Base-by-base conservation (phyloP, 331 rosid genomes). In the Pyracantha coccinea region DNA sequence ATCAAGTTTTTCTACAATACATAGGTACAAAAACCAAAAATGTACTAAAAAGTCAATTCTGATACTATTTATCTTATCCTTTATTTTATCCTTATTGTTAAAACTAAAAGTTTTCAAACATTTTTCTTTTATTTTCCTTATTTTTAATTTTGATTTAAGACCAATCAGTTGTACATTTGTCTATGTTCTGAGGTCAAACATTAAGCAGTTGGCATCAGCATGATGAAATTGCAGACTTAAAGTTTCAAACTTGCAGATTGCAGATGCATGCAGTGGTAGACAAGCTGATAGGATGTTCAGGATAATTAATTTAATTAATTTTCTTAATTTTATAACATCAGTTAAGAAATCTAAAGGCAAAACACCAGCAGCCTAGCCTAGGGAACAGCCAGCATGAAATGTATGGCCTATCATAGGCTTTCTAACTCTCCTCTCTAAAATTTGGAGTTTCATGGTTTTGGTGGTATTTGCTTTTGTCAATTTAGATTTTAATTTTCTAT, bases 171-270 rank as follows among this genome's bases (percentile, higher is more conserved):
- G 45, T 20, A 31, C 35, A 29, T n/a, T 55, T 66, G 66, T 78
- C 72, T 25, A 61, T 33, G 23, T 2, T 27, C 35, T 27, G 63
- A 64, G 77, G 77, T 78, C 77, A 71, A 77, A 72, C 76, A 72
- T 52, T 14, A 62, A 25, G 62, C 31, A 58, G 13, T 41, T 41
- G 57, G 77, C 71, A 45, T 29, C 70, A 33, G 71, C 61, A 70
- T 62, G 76, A 52, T 63, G 66, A 64, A 25, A 62, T 35, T 3
- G 16, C 47, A 62, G 72, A 25, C 55, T 47, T 77, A 47, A 63
- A 75, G 66, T 65, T 75, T 65, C 55, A 65, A 75, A 21, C 78
- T 75, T 23, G 72, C 54, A 44, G 77, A 9, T 11, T 12, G 67
- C 66, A 61, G 33, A 61, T 11, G 31, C 64, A 10, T 23, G 31